Evolutionary conservation across 75 land plant genomes (phyloP), one percentile per base, ranked within the genome.

Genomic region (Picea sitchensis): DNA sequence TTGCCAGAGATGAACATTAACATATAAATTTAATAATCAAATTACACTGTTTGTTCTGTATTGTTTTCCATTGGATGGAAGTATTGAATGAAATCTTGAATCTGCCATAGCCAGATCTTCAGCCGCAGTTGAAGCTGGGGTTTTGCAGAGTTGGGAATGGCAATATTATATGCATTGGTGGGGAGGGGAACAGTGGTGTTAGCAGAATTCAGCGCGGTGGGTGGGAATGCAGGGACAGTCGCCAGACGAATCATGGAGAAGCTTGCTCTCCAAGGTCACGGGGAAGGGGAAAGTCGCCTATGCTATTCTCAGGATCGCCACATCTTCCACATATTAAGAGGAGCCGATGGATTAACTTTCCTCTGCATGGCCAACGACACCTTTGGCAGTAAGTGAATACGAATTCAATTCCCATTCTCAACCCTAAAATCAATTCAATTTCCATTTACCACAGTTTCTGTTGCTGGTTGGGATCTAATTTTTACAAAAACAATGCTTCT

Each of bases 81-180:
- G 56, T 9, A 51, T 51, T 51, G 12, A 9, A 51, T 51, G 56
- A 51, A 12, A 9, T 51, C 11, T 51, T 51, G 56, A 9, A 51
- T 51, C 56, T 51, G 56, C 56, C 56, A 51, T 51, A 51, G 56
- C 56, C 56, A 9, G 11, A 51, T 51, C 12, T 51, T 51, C 56
- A 51, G 9, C 12, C 9, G 56, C 56, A 51, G 56, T 51, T 51
- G 56, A 51, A 51, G 56, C 56, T 51, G 56, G 56, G 56, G 56
- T 9, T 9, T 9, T 1, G 56, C 56, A 51, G 56, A 51, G 11
- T 51, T 51, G 56, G 56, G 11, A 61, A 96, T 96, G 98, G 92
- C 96, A 82, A 96, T 96, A 31, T 81, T 94, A 2, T 96, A 96
- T 76, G 97, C 95, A n/a, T 69, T 96, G 80, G 99, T 94, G 82